phyloP scores from a whole-genome alignment of 2,329 filamentous ascomycete species.

The Ambrosiella xylebori region DNA sequence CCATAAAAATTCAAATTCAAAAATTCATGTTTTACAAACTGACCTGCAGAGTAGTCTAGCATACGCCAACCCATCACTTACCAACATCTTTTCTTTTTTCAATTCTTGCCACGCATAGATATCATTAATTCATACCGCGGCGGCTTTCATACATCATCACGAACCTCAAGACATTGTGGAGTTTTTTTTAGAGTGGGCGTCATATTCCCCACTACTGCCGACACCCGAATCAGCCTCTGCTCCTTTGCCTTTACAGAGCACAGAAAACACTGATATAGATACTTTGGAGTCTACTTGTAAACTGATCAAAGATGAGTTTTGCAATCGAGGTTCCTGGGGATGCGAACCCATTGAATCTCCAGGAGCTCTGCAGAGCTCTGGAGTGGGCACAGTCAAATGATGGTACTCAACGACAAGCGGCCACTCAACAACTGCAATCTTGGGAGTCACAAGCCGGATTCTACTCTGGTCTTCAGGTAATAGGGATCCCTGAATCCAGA shows the following conservation, averaged over 20 bases:
- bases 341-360: conserved; percentile 50
- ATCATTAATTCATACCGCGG: not conserved
- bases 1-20: not conserved
- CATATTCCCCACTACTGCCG: not conserved
- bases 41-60: too few relatives aligned
- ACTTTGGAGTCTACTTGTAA: not conserved
- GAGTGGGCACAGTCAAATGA: conserved; percentile 45
- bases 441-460: conserved; percentile 54
- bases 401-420: conserved; percentile 45
- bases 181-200: not conserved
- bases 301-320: conserved; percentile 39
- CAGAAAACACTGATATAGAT: not conserved
- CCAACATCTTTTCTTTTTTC: not conserved
- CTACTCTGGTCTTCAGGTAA: conserved; percentile 51
- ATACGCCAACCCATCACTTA: too few relatives aligned
- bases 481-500: conserved; percentile 2
- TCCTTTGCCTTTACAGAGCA: not conserved
- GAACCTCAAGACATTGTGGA: not conserved
- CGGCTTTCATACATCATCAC: not conserved
- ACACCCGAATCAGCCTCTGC: not conserved
- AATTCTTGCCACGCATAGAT: not conserved
- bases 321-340: conserved; percentile 67
- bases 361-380: conserved; percentile 47
- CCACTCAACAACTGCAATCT: conserved; percentile 50
- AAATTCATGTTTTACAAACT: not conserved